These are phyloP conservation scores for Pseudognaphalium luteoalbum DNA, from an alignment of 129 eudicot species.

Conservation along the genomic window DNA sequence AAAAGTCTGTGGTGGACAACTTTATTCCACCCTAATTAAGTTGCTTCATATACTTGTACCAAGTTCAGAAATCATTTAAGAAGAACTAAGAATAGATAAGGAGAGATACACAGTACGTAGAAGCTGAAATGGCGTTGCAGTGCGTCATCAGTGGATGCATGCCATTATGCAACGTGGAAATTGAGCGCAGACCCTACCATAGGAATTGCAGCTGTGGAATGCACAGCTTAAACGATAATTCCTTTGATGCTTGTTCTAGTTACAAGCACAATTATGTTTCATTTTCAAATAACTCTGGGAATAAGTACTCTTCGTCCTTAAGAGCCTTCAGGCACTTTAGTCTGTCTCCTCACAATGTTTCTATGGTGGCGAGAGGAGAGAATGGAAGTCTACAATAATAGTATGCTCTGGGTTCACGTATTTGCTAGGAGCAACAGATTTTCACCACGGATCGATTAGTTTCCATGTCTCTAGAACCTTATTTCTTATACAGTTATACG, in stretches of 20 bases:
- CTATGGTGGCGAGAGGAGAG: not conserved
- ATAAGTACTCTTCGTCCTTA: conserved; percentile 1
- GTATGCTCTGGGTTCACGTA: not conserved
- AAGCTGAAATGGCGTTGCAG: conserved; percentile 21
- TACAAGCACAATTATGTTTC: conserved; percentile 16
- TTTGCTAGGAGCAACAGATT: not conserved
- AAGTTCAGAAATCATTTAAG: not conserved
- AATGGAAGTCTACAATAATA: not conserved
- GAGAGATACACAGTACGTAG: conserved; percentile 1
- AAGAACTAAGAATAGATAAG: not conserved
- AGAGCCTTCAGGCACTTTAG: not conserved
- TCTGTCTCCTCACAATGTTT: not conserved
- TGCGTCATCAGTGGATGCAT: conserved; percentile 25
- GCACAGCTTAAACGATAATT: conserved; percentile 26
- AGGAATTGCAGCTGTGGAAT: conserved; percentile 39
- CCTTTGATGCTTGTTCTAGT: not conserved
- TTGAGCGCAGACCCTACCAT: conserved; percentile 43
- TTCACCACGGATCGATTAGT: not conserved
- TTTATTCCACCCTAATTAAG: not conserved
- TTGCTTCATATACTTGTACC: not conserved
- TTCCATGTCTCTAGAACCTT: not conserved
- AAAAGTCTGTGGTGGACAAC: conserved; percentile 12
- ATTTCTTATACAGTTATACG: not conserved
- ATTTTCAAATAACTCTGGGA: conserved; percentile 17
- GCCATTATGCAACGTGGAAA: conserved; percentile 1